Conservation (phyloP, 2,329 filamentous ascomycete genomes). For the Alternaria ventricosa region DNA sequence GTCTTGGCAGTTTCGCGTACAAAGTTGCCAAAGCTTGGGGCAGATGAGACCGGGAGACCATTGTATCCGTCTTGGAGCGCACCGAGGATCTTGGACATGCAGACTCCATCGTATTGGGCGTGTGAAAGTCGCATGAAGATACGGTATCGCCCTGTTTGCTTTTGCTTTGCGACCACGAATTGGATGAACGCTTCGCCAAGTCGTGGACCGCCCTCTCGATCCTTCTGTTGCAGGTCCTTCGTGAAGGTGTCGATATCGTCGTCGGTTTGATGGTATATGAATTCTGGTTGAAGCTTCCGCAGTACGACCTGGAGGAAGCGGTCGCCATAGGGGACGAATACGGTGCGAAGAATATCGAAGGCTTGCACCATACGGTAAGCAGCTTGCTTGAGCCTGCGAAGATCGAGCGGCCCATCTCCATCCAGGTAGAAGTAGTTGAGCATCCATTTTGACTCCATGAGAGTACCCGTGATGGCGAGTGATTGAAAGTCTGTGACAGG, state of each 20-base stretch:
- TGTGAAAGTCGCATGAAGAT: conserved; percentile 45
- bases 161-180: conserved; percentile 42
- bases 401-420: conserved; percentile 38
- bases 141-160: conserved; percentile 34
- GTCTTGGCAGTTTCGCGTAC: conserved; percentile 38
- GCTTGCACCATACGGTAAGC: conserved; percentile 41
- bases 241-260: conserved; percentile 40
- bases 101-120: conserved; percentile 45
- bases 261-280: conserved; percentile 40
- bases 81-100: conserved; percentile 37
- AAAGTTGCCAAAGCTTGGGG: conserved; percentile 41
- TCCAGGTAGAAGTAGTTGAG: conserved; percentile 46
- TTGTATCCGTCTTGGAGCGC: conserved; percentile 42
- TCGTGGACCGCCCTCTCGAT: conserved; percentile 37
- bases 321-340: conserved; percentile 44
- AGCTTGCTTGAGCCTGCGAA: conserved; percentile 40
- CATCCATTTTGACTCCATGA: conserved; percentile 46
- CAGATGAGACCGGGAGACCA: conserved; percentile 38
- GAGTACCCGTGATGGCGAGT: conserved; percentile 42
- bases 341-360: conserved; percentile 44
- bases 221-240: conserved; percentile 33
- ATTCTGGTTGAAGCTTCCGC: conserved; percentile 39
- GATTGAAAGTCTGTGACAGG: conserved; percentile 45
- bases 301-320: conserved; percentile 45
- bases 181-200: conserved; percentile 42